Percentiles rank a stretch among this genome's conserved stretches.
Evolutionary conservation across 768 basidiomycete genomes (phyloP).

Genomic region (Hortiboletus campestris): DNA sequence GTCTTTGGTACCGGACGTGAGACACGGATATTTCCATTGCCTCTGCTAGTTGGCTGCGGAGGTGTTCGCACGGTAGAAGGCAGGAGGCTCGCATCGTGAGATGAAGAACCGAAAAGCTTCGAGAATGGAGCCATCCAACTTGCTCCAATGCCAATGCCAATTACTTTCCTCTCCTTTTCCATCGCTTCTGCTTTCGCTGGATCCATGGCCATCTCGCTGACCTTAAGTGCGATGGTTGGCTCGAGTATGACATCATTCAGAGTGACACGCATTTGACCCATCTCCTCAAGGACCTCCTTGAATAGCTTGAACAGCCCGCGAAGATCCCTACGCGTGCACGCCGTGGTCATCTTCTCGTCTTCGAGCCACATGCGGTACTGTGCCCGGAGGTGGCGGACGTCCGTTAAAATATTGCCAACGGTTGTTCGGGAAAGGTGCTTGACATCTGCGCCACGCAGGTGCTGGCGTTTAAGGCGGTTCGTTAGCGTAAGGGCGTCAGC

Average conservation of each 20-base stretch:
- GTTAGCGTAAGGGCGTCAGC: conserved; percentile 88
- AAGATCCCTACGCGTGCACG: conserved; percentile 77
- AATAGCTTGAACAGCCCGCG: conserved; percentile 79
- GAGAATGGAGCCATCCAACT: conserved; percentile 88
- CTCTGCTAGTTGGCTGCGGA: conserved; percentile 27
- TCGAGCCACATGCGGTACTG: conserved; percentile 76
- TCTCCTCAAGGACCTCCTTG: conserved; percentile 79
- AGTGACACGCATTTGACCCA: conserved; percentile 76
- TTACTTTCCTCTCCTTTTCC: conserved; percentile 30
- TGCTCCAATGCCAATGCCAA: conserved; percentile 36
- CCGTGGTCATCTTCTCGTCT: conserved; percentile 62
- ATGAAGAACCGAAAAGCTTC: conserved; percentile 63
- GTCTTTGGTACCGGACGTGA: conserved; percentile 73
- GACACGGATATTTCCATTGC: conserved; percentile 20
- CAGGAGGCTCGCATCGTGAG: conserved; percentile 16
- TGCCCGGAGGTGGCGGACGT: conserved; percentile 63
- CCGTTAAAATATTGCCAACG: conserved; percentile 68
- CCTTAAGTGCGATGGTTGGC: conserved; percentile 65
- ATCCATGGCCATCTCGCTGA: conserved; percentile 71
- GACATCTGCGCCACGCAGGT: conserved; percentile 82
- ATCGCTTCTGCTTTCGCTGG: conserved; percentile 49
- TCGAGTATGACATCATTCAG: conserved; percentile 92
- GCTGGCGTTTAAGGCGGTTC: conserved; percentile 86
- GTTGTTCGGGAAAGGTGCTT: conserved; percentile 84
- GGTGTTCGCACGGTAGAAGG: conserved; percentile 22